Evolutionary conservation across 345 rosid genomes (phyloP).

Genomic region (Euphorbia peplus): DNA sequence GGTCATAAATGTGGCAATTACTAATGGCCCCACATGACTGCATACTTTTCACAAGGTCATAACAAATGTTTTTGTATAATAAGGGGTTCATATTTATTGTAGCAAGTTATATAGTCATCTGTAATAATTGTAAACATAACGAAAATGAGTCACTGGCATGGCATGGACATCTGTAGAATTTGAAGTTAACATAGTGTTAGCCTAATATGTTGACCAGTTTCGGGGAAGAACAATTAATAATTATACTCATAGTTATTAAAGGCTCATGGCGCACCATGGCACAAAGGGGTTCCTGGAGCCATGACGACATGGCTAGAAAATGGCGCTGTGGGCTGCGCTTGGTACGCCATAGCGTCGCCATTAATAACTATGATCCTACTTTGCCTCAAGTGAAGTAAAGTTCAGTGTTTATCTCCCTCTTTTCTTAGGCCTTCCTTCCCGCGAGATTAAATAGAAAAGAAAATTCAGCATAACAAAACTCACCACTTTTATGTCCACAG

Average conservation of each 20-base stretch:
- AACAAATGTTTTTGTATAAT: neutral
- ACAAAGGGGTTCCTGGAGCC: too few species aligned
- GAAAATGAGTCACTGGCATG: neutral
- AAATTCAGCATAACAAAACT: neutral
- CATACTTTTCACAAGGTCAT: constrained; percentile 9
- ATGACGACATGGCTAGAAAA: too few species aligned
- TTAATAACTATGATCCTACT: too few species aligned
- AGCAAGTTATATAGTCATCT: neutral
- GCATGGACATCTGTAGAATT: neutral
- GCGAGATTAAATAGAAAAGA: neutral
- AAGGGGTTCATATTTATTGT: constrained; percentile 8
- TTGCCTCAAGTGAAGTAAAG: neutral
- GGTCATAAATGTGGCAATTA: constrained; percentile 5
- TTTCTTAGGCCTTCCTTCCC: neutral
- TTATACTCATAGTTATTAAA: too few species aligned
- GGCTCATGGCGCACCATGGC: too few species aligned
- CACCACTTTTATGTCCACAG: neutral
- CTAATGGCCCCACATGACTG: constrained; percentile 9
- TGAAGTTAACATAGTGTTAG: constrained; percentile 9
- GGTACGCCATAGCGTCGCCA: too few species aligned
- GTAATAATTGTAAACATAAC: neutral
- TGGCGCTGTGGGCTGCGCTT: too few species aligned
- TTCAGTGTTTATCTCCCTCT: neutral
- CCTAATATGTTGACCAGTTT: neutral
- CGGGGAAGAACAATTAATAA: neutral